These are phyloP conservation scores for Apiotrichum sp. DNA, from an alignment of 1,284 basidiomycete genomes.

Conservation along the genomic window DNA sequence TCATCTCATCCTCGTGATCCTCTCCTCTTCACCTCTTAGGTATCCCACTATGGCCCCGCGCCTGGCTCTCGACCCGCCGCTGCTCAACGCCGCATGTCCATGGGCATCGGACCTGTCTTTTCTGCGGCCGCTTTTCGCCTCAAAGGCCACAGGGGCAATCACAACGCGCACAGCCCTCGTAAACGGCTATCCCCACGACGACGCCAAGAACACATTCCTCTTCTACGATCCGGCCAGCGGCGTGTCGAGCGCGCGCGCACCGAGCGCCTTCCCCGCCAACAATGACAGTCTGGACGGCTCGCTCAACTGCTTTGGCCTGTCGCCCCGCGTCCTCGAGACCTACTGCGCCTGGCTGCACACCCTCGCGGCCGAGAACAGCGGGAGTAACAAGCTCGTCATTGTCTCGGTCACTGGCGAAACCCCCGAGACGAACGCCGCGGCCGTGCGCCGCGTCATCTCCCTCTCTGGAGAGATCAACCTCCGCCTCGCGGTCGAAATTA, in stretches of 20 bases:
- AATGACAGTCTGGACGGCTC: neutral
- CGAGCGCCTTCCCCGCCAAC: constrained; percentile 2
- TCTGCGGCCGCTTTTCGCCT: constrained; percentile 11
- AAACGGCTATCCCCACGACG: constrained; percentile 16
- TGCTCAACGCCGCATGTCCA: constrained; percentile 18
- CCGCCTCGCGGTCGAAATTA: constrained; percentile 15
- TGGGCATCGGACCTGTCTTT: constrained; percentile 12
- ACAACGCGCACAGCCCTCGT: constrained; percentile 18
- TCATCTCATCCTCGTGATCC: neutral
- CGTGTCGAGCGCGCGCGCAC: neutral
- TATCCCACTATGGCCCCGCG: neutral
- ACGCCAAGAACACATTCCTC: constrained; percentile 17
- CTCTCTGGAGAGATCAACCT: neutral
- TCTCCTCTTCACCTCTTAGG: neutral
- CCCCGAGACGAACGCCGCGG: constrained; percentile 7
- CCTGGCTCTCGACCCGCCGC: constrained; percentile 8
- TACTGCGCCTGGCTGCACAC: constrained; percentile 7
- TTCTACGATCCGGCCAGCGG: constrained; percentile 11
- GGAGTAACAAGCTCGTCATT: constrained; percentile 8
- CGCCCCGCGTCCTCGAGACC: constrained; percentile 4
- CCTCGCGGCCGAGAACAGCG: constrained; percentile 4
- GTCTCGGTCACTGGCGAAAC: constrained; percentile 14
- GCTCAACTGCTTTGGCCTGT: constrained; percentile 16
- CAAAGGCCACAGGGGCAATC: constrained; percentile 10
- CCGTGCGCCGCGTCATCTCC: constrained; percentile 6